Evolutionary conservation across 371 early-diverging fungal genomes (phyloP).

Genomic region (Mortierella sp.): DNA sequence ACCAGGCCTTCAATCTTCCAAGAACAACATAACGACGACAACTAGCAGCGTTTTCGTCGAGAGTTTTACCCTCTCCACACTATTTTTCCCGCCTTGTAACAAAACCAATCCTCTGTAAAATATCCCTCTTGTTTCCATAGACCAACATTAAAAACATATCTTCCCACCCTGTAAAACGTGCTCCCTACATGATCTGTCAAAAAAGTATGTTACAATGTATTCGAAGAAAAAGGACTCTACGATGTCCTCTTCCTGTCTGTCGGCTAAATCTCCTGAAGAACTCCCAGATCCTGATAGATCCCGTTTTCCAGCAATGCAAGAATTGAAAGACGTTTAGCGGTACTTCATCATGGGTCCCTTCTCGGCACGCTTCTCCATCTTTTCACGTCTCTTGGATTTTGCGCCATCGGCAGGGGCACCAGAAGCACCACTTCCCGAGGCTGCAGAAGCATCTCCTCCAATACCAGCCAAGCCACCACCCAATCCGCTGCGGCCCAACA

Average conservation of each 20-base stretch:
- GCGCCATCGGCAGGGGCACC: conserved; percentile 25
- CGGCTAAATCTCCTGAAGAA: background rate
- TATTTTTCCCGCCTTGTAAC: background rate
- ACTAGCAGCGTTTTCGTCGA: no score
- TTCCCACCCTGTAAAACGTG: background rate
- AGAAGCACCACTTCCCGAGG: conserved; percentile 21
- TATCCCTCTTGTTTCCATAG: background rate
- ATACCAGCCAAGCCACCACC: conserved; percentile 28
- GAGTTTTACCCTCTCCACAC: background rate
- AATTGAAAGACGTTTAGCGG: background rate
- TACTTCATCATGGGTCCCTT: conserved; percentile 55
- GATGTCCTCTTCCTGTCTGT: background rate
- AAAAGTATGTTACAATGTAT: conserved; percentile 11
- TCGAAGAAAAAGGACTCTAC: background rate
- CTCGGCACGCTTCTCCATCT: conserved; percentile 71
- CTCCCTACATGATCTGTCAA: background rate
- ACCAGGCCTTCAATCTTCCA: background rate
- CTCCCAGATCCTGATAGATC: background rate
- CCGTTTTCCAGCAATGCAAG: background rate
- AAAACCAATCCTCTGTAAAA: background rate
- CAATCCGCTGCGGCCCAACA: conserved; percentile 54
- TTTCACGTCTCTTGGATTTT: conserved; percentile 74
- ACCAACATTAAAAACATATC: background rate
- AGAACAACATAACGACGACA: background rate
- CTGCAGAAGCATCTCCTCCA: background rate